Evolutionary conservation across 805 yeast genomes (phyloP), one percentile per base, ranked within the genome.

Genomic region (Ogataea minuta): DNA sequence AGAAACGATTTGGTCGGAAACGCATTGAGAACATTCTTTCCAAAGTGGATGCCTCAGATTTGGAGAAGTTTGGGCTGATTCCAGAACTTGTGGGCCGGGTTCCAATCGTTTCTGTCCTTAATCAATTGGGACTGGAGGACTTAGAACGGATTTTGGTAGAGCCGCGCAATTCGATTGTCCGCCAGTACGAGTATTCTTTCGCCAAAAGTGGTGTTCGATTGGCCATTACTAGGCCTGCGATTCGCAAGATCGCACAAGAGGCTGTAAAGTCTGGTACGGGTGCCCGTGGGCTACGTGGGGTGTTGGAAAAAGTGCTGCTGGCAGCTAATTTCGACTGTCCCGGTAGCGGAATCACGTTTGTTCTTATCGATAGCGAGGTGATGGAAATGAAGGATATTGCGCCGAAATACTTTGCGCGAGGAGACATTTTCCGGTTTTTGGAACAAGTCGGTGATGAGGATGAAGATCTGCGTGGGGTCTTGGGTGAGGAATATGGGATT

Each of bases 51-150:
- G 74, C 81, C 3, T 67, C 68, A 28, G 83, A 78, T 48, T 51
- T 78, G 23, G 68, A 70, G 1, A 49, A 68, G 23, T 78, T 57
- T 54, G 84, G 84, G 1, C 46, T 78, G 54, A 77, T 78, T 23
- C 83, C 84, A 1, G 84, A 78, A 50, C 55, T 78, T 4, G 64
- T 77, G 15, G 84, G 84, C 4, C 63, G 84, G 45, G 74, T 77
- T 9, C 83, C 84, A 2, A 62, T 75, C 2, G 63, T 77, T 3
- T 68, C 81, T 0, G 70, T 77, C 1, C 51, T 77, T 30, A 66
- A 68, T 31, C 70, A 77, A 4, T 56, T 78, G 27, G 59, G 71
- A 12, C 65, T 63, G 34, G 53, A 59, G 0, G 78, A 77, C 46
- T 54, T 78, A 15, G 64, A 65, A 27, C 62, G 71, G n/a, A 74